phyloP scores from a whole-genome alignment of 2,329 filamentous ascomycete species.

The Clonostachys rosea region DNA sequence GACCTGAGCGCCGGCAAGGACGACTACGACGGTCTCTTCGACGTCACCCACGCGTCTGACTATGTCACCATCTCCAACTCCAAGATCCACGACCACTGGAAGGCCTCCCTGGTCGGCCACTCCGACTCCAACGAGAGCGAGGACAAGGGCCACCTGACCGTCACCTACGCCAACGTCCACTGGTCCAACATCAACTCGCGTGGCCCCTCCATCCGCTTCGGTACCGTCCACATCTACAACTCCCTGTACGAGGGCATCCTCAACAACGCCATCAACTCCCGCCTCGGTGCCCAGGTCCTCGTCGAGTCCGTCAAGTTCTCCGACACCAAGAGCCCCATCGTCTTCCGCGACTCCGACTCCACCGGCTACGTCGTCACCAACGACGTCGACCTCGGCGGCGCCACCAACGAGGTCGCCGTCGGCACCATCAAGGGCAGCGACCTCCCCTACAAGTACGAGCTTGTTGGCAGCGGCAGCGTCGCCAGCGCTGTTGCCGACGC shows the following conservation, averaged over 20 bases:
- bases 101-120: conserved; percentile 57
- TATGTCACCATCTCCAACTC: conserved; percentile 46
- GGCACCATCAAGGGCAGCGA: conserved; percentile 47
- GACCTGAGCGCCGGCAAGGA: conserved; percentile 59
- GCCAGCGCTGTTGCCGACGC: conserved; percentile 1
- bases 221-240: conserved; percentile 56
- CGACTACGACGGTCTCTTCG: conserved; percentile 64
- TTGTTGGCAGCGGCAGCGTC: conserved; percentile 41
- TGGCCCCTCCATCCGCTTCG: conserved; percentile 59
- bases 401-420: conserved; percentile 35
- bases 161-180: conserved; percentile 66
- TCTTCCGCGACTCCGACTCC: conserved; percentile 27
- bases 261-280: conserved; percentile 47
- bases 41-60: conserved; percentile 59
- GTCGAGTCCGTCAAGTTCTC: conserved; percentile 50
- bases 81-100: conserved; percentile 42
- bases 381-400: conserved; percentile 38
- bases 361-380: conserved; percentile 31
- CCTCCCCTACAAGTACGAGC: conserved; percentile 43
- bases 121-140: conserved; percentile 50
- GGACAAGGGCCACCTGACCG: conserved; percentile 56
- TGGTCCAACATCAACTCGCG: conserved; percentile 62
- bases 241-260: conserved; percentile 41
- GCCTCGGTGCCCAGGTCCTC: conserved; percentile 52
- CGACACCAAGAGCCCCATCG: conserved; percentile 20